Evolutionary conservation across 2,329 filamentous ascomycete species (phyloP), one percentile per base, ranked within the genome.

Genomic region (Aspergillus sp.): DNA sequence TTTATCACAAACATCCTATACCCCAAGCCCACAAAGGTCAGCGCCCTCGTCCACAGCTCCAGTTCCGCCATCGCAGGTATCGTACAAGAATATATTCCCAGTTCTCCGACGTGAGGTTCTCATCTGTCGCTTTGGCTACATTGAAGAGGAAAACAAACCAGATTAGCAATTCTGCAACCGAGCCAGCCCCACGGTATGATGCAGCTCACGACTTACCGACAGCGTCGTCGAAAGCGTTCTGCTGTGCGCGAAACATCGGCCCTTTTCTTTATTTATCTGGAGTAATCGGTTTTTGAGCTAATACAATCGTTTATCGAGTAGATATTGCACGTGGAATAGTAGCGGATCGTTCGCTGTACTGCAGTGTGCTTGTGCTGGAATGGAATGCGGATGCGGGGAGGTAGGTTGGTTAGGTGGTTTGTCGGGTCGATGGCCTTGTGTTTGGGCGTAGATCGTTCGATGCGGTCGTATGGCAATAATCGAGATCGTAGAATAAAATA

Each of bases 71-170:
- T 38, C 22, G 12, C 12, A 45, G n/a, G 30, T 20, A 32, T 10
- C 71, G 54, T 73, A 80, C 77, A 60, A 85, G 72, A 57, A 85
- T 84, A 57, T 76, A 84, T 65, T 86, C 84, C 84, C 84, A 87
- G 66, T 86, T 86, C 70, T 94, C 81, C 25, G 85, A 86, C 19
- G 90, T 97, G 60, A 97, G 81, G 71, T 96, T 98, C 79, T 98
- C 93, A 72, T 98, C 93, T 48, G 93, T 98, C 64, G 93, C 90
- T 73, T 86, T 86, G 63, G 82, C 84, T 85, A 61, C 57, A 60
- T 15, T 45, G 20, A 22, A 22, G 20, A 15, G 30, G 38, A 43
- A 38, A 53, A 50, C 46, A 48, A 58, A 27, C 59, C 56, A 50
- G 35, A 54, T 69, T 51, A 70, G 60, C 55, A 47, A 46, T 20